These are phyloP conservation scores for Claviceps pusilla DNA, from an alignment of 2,329 filamentous ascomycete genomes.

Conservation along the genomic window DNA sequence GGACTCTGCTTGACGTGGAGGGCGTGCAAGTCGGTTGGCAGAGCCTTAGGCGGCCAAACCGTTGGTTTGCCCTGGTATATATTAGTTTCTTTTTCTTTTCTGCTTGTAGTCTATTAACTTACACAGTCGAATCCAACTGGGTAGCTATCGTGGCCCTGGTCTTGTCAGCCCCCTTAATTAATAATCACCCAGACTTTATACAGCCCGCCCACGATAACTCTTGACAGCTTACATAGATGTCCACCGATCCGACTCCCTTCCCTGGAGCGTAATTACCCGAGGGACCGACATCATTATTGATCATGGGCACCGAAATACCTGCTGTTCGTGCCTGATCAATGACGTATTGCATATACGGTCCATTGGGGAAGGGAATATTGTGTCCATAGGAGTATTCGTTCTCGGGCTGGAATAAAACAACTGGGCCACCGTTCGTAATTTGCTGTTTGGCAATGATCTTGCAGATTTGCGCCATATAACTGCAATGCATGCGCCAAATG, in stretches of 20 bases:
- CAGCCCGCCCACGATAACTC: neutral
- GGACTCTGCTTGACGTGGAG: conserved; percentile 39
- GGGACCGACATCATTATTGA: conserved; percentile 56
- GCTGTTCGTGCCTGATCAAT: conserved; percentile 51
- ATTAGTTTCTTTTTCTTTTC: neutral
- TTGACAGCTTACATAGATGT: conserved; percentile 37
- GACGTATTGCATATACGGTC: conserved; percentile 55
- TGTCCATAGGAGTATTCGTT: conserved; percentile 56
- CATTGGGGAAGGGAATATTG: conserved; percentile 44
- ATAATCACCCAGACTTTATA: neutral
- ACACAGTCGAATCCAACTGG: conserved; percentile 31
- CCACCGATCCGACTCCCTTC: conserved; percentile 34
- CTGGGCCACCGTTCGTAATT: conserved; percentile 68
- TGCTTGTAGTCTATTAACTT: neutral
- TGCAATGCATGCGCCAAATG: conserved; percentile 9
- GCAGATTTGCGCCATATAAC: conserved; percentile 47
- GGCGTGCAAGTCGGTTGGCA: conserved; percentile 30
- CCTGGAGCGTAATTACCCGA: conserved; percentile 50
- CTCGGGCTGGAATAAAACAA: conserved; percentile 67
- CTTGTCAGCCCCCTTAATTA: neutral
- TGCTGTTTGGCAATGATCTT: conserved; percentile 57
- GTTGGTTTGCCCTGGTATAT: conserved; percentile 21
- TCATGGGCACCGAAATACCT: conserved; percentile 58
- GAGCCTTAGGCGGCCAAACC: conserved; percentile 47
- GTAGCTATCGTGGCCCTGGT: conserved; percentile 22